phyloP scores from a whole-genome alignment of 176 grass and related monocot species.

The Otatea glauca region DNA sequence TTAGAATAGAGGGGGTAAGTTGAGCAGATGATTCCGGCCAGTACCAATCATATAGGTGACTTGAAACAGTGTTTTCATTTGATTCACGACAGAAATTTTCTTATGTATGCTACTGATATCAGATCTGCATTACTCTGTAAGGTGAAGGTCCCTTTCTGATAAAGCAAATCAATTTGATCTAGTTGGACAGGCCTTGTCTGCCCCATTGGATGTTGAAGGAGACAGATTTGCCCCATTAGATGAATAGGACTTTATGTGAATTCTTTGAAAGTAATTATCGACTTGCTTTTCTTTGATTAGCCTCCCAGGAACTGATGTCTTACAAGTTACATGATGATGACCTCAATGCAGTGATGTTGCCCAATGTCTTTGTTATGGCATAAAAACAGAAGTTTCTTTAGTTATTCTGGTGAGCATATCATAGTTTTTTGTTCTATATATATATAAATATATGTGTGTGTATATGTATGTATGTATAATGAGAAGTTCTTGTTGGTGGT shows the following conservation, averaged over 20 bases:
- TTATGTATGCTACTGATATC: background rate
- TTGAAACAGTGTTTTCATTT: too few relatives aligned
- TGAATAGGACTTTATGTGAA: background rate
- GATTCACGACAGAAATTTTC: too few relatives aligned
- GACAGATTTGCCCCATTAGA: background rate
- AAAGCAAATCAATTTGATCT: background rate
- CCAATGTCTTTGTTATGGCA: background rate
- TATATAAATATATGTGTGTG: too few relatives aligned
- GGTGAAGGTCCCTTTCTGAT: background rate
- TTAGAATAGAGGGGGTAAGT: too few relatives aligned
- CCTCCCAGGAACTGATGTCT: background rate
- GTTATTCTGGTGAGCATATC: background rate
- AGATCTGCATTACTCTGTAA: background rate
- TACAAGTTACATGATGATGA: background rate
- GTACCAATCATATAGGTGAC: too few relatives aligned
- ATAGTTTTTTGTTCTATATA: background rate
- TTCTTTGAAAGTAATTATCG: background rate
- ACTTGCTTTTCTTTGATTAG: background rate
- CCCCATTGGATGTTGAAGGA: background rate
- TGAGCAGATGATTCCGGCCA: too few relatives aligned
- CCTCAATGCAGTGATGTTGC: background rate
- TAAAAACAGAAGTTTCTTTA: background rate
- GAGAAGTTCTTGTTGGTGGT: background rate
- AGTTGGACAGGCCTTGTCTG: background rate
- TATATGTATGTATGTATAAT: background rate